Evolutionary conservation across 2,329 filamentous ascomycete species (phyloP).

Genomic region (Sporothrix sp.): DNA sequence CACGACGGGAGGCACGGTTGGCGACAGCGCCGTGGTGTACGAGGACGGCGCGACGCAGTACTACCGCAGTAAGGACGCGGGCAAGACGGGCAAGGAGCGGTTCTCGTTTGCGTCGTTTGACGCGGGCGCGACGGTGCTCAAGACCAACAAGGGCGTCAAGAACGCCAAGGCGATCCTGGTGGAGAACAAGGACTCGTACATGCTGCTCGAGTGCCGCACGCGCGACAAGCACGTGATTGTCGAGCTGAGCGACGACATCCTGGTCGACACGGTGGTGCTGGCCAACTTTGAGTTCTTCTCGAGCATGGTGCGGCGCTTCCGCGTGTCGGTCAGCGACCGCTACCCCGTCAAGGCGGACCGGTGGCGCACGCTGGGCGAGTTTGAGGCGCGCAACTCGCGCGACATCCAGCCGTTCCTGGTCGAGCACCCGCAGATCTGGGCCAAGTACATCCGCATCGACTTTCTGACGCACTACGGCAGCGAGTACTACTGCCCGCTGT

Average conservation of each 20-base stretch:
- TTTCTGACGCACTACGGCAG: constrained; percentile 91
- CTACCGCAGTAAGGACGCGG: constrained; percentile 78
- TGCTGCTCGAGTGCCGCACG: constrained; percentile 83
- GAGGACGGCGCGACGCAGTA: constrained; percentile 42
- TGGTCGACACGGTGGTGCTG: constrained; percentile 92
- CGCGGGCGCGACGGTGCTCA: constrained; percentile 85
- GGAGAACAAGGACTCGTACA: constrained; percentile 98
- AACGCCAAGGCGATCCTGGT: constrained; percentile 81
- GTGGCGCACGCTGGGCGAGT: constrained; percentile 81
- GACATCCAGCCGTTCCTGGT: constrained; percentile 91
- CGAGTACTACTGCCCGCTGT: constrained; percentile 93
- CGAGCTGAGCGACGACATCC: constrained; percentile 75
- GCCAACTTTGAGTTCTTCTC: constrained; percentile 99
- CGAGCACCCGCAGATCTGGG: constrained; percentile 93
- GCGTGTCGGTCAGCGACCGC: constrained; percentile 84
- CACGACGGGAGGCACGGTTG: constrained; percentile 22
- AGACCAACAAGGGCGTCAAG: constrained; percentile 77
- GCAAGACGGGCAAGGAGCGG: constrained; percentile 93
- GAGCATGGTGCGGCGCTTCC: constrained; percentile 86
- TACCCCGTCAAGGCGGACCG: constrained; percentile 89
- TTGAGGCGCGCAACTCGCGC: constrained; percentile 83
- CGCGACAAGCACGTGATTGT: constrained; percentile 90
- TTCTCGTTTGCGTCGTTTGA: constrained; percentile 98
- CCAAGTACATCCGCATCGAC: constrained; percentile 83
- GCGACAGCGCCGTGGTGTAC: constrained; percentile 36